These are phyloP conservation scores for Cymodocea nodosa DNA, from an alignment of 116 monocot genomes.

Conservation along the genomic window DNA sequence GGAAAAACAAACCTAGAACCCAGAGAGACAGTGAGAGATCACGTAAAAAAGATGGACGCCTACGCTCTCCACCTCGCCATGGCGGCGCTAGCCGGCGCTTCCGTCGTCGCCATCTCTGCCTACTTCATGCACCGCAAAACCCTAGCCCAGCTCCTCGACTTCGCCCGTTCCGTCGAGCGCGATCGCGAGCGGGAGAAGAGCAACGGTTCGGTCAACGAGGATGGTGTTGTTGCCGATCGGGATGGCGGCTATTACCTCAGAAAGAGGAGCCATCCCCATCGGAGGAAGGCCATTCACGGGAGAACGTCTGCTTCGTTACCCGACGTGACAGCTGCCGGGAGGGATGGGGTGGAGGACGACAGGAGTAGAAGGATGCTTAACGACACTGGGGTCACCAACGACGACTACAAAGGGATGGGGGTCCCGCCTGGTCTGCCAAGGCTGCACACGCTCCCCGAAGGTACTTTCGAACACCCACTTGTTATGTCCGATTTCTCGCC, in stretches of 20 bases:
- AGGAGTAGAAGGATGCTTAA: background rate
- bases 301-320: slow-evolving; percentile 41
- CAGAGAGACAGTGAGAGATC: background rate
- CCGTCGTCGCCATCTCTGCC: slow-evolving; percentile 78
- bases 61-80: slow-evolving; percentile 77
- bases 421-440: slow-evolving; percentile 69
- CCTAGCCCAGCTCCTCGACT: slow-evolving; percentile 80
- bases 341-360: slow-evolving; percentile 20
- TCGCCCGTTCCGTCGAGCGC: slow-evolving; percentile 56
- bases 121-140: slow-evolving; percentile 97
- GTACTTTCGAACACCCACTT: slow-evolving; percentile 18
- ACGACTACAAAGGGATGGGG: slow-evolving; percentile 9
- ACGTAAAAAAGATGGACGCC: slow-evolving; percentile 34
- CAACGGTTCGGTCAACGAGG: background rate
- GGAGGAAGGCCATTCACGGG: slow-evolving; percentile 5
- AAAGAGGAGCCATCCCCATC: background rate
- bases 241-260: slow-evolving; percentile 6
- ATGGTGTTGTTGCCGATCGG: background rate
- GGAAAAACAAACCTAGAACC: background rate
- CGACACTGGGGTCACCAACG: slow-evolving; percentile 3
- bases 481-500: slow-evolving; percentile 7
- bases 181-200: slow-evolving; percentile 28
- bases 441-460: slow-evolving; percentile 54
- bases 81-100: slow-evolving; percentile 92
- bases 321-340: slow-evolving; percentile 31